Conservation (phyloP, 257 asterid genomes). For the Ocimum tenuiflorum region DNA sequence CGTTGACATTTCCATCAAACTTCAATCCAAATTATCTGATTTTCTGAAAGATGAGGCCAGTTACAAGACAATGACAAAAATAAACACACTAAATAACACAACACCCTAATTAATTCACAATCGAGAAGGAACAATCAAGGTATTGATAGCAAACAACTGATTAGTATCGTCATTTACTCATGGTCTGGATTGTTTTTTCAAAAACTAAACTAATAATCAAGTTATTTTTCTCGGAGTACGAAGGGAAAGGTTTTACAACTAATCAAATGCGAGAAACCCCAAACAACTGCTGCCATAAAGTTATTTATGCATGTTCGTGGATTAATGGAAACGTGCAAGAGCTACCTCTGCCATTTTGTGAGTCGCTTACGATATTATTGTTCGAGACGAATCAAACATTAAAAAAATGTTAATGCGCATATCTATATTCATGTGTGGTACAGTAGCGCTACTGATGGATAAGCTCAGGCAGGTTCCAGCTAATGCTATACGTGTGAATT, state of each 20-base stretch:
- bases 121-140: neutral
- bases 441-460: neutral
- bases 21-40: constrained; percentile 14
- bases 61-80: neutral
- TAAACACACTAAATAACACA: neutral
- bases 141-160: neutral
- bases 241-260: neutral
- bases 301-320: neutral
- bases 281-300: neutral
- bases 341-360: neutral
- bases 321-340: neutral
- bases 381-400: neutral
- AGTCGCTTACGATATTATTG: no score
- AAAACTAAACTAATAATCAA: neutral
- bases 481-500: neutral
- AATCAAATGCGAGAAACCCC: neutral
- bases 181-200: neutral
- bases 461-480: neutral
- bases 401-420: neutral
- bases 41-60: neutral
- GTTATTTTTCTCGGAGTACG: neutral
- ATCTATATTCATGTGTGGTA: neutral
- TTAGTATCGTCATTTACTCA: neutral
- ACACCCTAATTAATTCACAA: neutral
- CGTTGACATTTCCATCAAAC: constrained; percentile 11